Evolutionary conservation across 2,329 filamentous ascomycete species (phyloP).

Genomic region (Arthrobotrys conoides): DNA sequence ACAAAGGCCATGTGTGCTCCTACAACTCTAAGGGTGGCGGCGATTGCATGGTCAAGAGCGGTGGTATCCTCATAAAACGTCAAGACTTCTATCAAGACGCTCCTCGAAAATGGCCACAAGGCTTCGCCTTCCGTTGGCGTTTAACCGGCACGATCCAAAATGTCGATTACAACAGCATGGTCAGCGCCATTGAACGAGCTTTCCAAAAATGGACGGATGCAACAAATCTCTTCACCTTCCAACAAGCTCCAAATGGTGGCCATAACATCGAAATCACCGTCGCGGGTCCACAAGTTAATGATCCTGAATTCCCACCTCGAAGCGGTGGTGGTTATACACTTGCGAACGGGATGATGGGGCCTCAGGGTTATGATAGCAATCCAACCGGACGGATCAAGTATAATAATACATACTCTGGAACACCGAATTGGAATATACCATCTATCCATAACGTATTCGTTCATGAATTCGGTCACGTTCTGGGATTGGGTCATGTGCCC

Average conservation of each 20-base stretch:
- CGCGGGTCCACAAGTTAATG: neutral
- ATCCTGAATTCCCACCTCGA: conserved; percentile 8
- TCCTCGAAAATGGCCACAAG: conserved; percentile 16
- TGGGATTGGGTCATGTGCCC: conserved; percentile 26
- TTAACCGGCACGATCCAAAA: conserved; percentile 26
- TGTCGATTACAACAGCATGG: conserved; percentile 12
- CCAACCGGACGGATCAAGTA: conserved; percentile 6
- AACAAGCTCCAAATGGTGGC: conserved; percentile 9
- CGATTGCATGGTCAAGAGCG: neutral
- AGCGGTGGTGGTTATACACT: conserved; percentile 2
- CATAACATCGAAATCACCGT: conserved; percentile 30
- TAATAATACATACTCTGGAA: conserved; percentile 26
- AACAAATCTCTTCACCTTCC: conserved; percentile 10
- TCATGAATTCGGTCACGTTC: conserved; percentile 22
- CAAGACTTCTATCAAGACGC: conserved; percentile 28
- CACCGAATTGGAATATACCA: conserved; percentile 14
- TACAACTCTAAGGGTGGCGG: neutral
- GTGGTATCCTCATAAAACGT: conserved; percentile 23
- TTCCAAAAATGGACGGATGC: conserved; percentile 30
- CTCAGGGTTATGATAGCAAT: neutral
- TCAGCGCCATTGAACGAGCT: conserved; percentile 17
- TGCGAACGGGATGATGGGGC: conserved; percentile 9
- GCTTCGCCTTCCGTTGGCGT: conserved; percentile 34
- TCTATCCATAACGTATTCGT: conserved; percentile 39
- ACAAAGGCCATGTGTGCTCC: conserved; percentile 16